Evolutionary conservation across 2,329 filamentous ascomycete genomes (phyloP), one percentile per base, ranked within the genome.

Genomic region (Paracamarosporium sp.): DNA sequence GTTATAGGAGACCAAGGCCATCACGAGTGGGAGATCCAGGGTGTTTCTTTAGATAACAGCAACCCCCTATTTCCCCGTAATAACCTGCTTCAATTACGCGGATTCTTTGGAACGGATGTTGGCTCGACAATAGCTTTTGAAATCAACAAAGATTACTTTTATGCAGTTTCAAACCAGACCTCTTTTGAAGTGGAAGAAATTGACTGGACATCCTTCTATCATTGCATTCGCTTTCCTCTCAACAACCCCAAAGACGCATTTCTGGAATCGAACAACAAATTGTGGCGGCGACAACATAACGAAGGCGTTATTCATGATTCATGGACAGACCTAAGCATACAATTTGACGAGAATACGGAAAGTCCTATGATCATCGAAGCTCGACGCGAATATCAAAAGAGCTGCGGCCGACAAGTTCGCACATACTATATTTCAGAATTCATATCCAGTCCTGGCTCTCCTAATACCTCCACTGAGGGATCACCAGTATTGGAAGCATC

Each of bases 271-370:
- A 80, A 81, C 53, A 67, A 73, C 41, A 76, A 79, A 20, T 81
- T 88, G 41, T 92, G 88, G 84, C 82, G 90, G 7, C 84, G 90
- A n/a, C 82, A 89, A 48, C 87, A 91, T 63, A 79, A 78, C 27
- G 90, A 93, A 70, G 90, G 90, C 0, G 85, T 88, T 0, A 86
- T 92, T 15, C 89, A 93, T 63, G 88, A 92, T 65, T 84, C 88
- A 2, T 93, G 90, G 90, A 89, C 86, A 0, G 85, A 87, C 56
- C 76, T 93, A 3, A 83, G 83, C 4, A 77, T 93, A 1, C 82
- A 85, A 28, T 80, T 79, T 30, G 85, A 91, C 56, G 86, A 91
- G 57, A 65, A 66, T 11, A 87, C 83, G 0, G 85, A 86, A 1
- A 73, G 81, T 13, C 74, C 90, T 1, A 79, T 84, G 50, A 87